Percentiles rank a stretch among this genome's conserved stretches.
phyloP scores from a whole-genome alignment of 352 stramenopile genomes.

The Phytopythium sindhum region DNA sequence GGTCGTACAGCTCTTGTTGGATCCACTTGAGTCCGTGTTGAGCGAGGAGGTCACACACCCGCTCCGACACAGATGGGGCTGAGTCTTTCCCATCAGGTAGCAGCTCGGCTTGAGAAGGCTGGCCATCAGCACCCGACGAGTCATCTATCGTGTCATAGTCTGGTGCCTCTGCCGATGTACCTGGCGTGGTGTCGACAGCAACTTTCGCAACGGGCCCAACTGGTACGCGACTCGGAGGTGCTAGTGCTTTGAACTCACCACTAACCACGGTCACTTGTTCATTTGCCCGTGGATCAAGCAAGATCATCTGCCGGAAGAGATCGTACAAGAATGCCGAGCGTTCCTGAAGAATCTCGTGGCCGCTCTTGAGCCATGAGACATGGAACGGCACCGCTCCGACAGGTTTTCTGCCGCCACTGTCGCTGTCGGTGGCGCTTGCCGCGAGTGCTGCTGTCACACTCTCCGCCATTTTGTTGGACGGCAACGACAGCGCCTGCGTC shows the following conservation, averaged over 20 bases:
- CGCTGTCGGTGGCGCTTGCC: neutral
- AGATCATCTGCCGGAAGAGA: conserved; percentile 43
- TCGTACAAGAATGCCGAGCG: conserved; percentile 46
- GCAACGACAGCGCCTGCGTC: neutral
- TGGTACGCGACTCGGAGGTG: neutral
- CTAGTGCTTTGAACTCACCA: neutral
- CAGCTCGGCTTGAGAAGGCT: neutral
- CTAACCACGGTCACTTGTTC: neutral
- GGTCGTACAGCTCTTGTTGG: conserved; percentile 80
- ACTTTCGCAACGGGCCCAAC: neutral
- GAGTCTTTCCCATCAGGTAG: neutral
- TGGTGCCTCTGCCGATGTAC: too few species aligned
- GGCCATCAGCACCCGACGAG: neutral
- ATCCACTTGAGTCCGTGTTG: conserved; percentile 61
- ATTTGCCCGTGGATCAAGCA: conserved; percentile 2
- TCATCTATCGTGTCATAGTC: neutral
- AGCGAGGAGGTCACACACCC: conserved; percentile 26
- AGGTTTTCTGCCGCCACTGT: conserved; percentile 1
- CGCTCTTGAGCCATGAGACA: conserved; percentile 72
- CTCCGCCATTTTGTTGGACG: neutral
- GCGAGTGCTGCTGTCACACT: conserved; percentile 11
- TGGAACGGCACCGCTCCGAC: conserved; percentile 18
- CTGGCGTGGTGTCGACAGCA: neutral
- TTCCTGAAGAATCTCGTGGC: conserved; percentile 71
- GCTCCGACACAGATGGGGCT: neutral